Percentiles rank a stretch among this genome's conserved stretches.
phyloP scores from a whole-genome alignment of 305 asterid species.

The Fraxinus floribunda region DNA sequence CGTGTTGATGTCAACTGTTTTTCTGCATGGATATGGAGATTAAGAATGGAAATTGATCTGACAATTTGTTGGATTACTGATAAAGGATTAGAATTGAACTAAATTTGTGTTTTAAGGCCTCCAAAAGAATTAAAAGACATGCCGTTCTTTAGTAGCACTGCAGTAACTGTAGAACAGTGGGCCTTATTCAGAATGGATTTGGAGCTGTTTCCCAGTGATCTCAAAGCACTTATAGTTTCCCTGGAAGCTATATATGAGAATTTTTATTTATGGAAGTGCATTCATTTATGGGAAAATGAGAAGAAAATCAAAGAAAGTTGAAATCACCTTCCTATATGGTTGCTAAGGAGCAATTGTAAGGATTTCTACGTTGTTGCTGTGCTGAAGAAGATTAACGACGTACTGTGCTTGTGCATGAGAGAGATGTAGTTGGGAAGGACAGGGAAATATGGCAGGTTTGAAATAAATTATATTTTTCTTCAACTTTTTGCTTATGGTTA shows the following conservation, averaged over 20 bases:
- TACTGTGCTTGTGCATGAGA: not conserved
- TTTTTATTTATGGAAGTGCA: not conserved
- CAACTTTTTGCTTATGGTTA: constrained; percentile 4
- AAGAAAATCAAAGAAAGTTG: not conserved
- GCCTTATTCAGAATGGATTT: not conserved
- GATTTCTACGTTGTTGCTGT: not conserved
- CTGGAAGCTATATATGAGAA: not conserved
- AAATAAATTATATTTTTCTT: not conserved
- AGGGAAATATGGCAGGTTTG: not conserved
- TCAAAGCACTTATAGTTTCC: not conserved
- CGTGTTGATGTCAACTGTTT: not conserved
- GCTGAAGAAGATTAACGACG: not conserved
- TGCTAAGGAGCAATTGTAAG: not conserved
- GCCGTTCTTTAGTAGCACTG: not conserved
- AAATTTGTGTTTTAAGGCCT: not conserved
- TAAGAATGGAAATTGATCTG: constrained; percentile 8
- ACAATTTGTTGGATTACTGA: not conserved
- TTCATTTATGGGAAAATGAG: not conserved
- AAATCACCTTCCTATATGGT: not conserved
- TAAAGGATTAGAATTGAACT: constrained; percentile 4
- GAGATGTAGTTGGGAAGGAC: not conserved
- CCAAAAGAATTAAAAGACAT: not conserved
- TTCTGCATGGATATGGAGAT: not conserved
- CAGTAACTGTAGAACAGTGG: not conserved
- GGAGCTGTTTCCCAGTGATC: not conserved